Conservation (phyloP, 176 grass and related monocot species). For the Aegilops speltoides region DNA sequence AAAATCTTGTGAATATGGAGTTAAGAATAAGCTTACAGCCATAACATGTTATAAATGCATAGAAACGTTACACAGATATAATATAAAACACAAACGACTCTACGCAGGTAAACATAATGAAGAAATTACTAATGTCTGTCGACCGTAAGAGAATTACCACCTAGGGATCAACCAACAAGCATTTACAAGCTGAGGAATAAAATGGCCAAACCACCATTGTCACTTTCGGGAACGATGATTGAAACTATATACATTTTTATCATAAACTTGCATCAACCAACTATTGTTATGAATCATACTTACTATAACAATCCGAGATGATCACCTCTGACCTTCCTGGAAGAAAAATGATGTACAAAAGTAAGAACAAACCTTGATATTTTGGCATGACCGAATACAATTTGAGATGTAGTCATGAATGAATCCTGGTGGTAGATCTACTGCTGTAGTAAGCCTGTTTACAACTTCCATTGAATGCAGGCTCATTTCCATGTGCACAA, state of each 20-base stretch:
- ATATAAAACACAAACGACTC: slow-evolving; percentile 5
- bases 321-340: background rate
- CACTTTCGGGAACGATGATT: background rate
- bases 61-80: background rate
- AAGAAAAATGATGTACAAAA: background rate
- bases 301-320: slow-evolving; percentile 3
- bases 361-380: slow-evolving; percentile 68
- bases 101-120: background rate
- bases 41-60: background rate
- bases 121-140: background rate
- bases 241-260: background rate
- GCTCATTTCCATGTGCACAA: slow-evolving; percentile 98
- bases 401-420: slow-evolving; percentile 98
- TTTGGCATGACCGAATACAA: slow-evolving; percentile 87
- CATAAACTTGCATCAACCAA: background rate
- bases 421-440: slow-evolving; percentile 79
- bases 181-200: background rate
- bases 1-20: background rate
- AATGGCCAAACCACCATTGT: background rate
- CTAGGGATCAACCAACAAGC: background rate
- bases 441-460: slow-evolving; percentile 88
- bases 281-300: slow-evolving; percentile 22
- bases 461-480: slow-evolving; percentile 99
- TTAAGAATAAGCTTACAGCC: background rate
- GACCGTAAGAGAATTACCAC: background rate